Evolutionary conservation across 106 monocot species (phyloP).

Genomic region (Apostasia ramifera): DNA sequence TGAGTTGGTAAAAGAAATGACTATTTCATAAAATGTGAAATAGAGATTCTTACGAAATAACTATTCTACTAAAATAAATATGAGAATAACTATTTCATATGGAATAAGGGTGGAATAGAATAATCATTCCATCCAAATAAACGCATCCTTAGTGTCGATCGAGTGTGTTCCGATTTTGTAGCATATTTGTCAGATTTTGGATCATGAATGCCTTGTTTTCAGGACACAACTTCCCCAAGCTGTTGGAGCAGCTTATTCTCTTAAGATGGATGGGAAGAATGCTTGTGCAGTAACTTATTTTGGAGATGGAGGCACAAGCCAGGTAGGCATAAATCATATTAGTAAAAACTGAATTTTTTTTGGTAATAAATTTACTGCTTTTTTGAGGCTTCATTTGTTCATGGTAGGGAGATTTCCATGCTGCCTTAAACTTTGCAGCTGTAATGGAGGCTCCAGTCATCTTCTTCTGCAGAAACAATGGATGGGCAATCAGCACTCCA

Average conservation of each 20-base stretch:
- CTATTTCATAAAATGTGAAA: too few relatives aligned
- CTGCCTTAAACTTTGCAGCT: constrained; percentile 91
- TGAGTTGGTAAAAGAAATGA: too few relatives aligned
- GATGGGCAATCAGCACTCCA: constrained; percentile 96
- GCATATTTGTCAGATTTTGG: too few relatives aligned
- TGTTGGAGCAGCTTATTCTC: constrained; percentile 86
- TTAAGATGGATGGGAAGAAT: constrained; percentile 82
- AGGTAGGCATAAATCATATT: constrained; percentile 34
- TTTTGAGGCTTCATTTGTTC: neutral
- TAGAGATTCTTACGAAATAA: too few relatives aligned
- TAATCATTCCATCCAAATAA: too few relatives aligned
- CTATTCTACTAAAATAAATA: too few relatives aligned
- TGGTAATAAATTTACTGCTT: neutral
- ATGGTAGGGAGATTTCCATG: constrained; percentile 91
- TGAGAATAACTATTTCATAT: too few relatives aligned
- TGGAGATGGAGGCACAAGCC: constrained; percentile 91
- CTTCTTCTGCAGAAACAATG: constrained; percentile 96
- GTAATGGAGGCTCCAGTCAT: constrained; percentile 81
- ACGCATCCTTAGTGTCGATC: too few relatives aligned
- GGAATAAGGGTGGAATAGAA: too few relatives aligned
- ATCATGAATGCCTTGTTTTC: neutral
- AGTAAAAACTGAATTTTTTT: too few relatives aligned
- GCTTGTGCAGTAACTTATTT: constrained; percentile 81
- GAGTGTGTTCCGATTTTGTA: too few relatives aligned
- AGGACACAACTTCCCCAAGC: constrained; percentile 89